Evolutionary conservation across 805 yeast genomes (phyloP).

Genomic region (Saccharomycopsis malanga): DNA sequence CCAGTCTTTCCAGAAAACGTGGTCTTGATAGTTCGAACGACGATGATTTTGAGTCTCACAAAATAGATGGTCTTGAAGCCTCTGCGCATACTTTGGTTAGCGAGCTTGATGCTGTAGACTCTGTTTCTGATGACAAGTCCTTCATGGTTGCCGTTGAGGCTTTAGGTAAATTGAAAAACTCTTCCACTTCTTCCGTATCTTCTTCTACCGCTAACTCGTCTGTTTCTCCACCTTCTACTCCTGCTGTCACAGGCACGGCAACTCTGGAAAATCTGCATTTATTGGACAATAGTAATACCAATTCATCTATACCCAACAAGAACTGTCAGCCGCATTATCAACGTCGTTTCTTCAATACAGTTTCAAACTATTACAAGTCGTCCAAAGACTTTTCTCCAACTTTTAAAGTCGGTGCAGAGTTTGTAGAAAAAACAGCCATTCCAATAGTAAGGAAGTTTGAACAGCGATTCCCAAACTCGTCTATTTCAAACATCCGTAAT

Average conservation of each 20-base stretch:
- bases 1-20: slow-evolving; percentile 5
- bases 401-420: slow-evolving; percentile 22
- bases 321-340: slow-evolving; percentile 5
- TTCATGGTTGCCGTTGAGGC: slow-evolving; percentile 21
- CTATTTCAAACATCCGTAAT: background rate
- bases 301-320: background rate
- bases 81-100: slow-evolving; percentile 2
- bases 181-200: slow-evolving; percentile 10
- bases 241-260: too few species aligned
- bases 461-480: slow-evolving; percentile 14
- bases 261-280: background rate
- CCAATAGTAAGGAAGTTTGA: slow-evolving; percentile 20
- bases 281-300: background rate
- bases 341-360: slow-evolving; percentile 18
- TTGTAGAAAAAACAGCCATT: slow-evolving; percentile 20
- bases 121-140: slow-evolving; percentile 2
- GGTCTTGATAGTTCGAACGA: background rate
- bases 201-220: slow-evolving; percentile 2
- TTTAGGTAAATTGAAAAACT: slow-evolving; percentile 17
- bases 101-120: slow-evolving; percentile 1
- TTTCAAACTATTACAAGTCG: slow-evolving; percentile 18
- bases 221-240: background rate
- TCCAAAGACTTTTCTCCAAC: slow-evolving; percentile 22
- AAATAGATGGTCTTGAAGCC: background rate
- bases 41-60: background rate